Evolutionary conservation across 768 basidiomycete genomes (phyloP).

Genomic region (Auriscalpium vulgare): DNA sequence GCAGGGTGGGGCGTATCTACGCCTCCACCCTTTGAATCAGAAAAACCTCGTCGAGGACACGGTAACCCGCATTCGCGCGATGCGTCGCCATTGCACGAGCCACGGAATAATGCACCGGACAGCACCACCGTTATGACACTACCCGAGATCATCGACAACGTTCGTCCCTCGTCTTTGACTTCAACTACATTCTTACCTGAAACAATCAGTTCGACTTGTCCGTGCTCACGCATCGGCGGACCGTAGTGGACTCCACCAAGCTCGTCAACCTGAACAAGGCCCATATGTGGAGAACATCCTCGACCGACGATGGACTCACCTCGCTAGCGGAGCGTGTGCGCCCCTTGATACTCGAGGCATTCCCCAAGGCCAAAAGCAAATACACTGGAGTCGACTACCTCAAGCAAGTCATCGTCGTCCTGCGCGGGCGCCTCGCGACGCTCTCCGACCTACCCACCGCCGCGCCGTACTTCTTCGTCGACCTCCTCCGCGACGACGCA

Average conservation of each 20-base stretch:
- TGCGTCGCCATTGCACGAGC: conserved; percentile 1
- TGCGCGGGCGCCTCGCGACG: conserved; percentile 66
- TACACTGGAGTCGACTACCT: conserved; percentile 4
- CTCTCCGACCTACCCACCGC: conserved; percentile 61
- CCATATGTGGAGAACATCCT: conserved; percentile 56
- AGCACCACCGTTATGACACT: conserved; percentile 57
- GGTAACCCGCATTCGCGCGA: conserved; percentile 14
- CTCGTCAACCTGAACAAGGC: conserved; percentile 86
- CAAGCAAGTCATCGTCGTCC: conserved; percentile 6
- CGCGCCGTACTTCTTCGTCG: conserved; percentile 73
- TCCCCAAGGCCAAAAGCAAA: conserved; percentile 47
- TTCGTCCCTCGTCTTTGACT: conserved; percentile 20
- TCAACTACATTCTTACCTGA: neutral
- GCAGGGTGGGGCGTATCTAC: conserved; percentile 77
- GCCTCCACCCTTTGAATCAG: conserved; percentile 18
- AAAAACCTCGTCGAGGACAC: conserved; percentile 22
- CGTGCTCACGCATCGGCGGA: conserved; percentile 72
- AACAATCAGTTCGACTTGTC: conserved; percentile 61
- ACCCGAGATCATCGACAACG: conserved; percentile 59
- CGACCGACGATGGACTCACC: conserved; percentile 41
- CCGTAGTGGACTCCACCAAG: conserved; percentile 72
- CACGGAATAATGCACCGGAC: conserved; percentile 42
- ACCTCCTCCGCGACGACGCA: conserved; percentile 48
- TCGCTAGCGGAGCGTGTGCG: conserved; percentile 48
- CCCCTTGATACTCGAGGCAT: conserved; percentile 42